phyloP scores from a whole-genome alignment of 495 filamentous ascomycete genomes.

The Glonium stellatum region DNA sequence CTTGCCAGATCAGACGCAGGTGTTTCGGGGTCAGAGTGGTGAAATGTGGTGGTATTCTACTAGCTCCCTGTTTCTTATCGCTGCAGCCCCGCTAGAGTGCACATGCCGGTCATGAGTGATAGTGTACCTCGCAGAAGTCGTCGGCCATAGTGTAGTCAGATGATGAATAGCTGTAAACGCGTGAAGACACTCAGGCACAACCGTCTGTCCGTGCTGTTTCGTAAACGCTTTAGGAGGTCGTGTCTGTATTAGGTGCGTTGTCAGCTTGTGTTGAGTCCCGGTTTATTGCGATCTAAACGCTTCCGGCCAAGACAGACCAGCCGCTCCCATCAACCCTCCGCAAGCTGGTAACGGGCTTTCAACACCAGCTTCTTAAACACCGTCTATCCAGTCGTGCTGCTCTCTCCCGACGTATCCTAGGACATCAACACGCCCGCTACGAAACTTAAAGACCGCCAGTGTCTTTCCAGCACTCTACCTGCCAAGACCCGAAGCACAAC shows the following conservation, averaged over 20 bases:
- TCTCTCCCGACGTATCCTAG: not conserved
- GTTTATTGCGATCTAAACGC: not conserved
- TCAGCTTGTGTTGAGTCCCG: not conserved
- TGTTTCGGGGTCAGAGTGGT: not conserved
- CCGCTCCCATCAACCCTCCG: not conserved
- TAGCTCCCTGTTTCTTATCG: constrained; percentile 3
- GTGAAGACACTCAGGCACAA: not conserved
- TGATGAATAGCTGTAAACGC: not conserved
- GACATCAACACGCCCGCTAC: not conserved
- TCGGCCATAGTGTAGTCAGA: not conserved
- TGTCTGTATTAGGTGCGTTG: not conserved
- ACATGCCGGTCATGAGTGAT: not conserved
- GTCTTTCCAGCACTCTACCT: not conserved
- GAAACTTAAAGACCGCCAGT: not conserved
- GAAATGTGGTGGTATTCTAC: not conserved
- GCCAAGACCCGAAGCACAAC: not conserved
- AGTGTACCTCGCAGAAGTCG: not conserved
- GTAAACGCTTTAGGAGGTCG: not conserved
- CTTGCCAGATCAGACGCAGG: not conserved
- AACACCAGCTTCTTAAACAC: not conserved
- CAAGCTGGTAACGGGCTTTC: not conserved
- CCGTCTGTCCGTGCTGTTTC: not conserved
- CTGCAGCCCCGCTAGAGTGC: not conserved
- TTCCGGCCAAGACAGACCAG: not conserved
- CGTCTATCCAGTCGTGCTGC: not conserved